phyloP scores from a whole-genome alignment of 495 filamentous ascomycete genomes.

The Friedmanniomyces endolithicus region DNA sequence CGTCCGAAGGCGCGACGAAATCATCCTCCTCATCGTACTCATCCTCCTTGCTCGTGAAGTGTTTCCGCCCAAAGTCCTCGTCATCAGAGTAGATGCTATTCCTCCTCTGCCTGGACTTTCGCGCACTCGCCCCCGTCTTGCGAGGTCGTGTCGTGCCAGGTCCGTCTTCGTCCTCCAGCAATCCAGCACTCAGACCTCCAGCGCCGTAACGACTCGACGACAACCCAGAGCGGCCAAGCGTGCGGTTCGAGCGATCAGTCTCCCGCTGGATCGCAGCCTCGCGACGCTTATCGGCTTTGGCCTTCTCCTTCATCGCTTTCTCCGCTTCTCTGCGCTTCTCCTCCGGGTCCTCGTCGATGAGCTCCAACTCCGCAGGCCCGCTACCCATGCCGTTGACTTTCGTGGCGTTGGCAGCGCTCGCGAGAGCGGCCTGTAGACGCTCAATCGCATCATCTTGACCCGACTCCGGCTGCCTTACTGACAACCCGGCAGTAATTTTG shows the following conservation, averaged over 20 bases:
- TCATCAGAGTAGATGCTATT: constrained; percentile 31
- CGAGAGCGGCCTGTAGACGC: constrained; percentile 56
- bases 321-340: constrained; percentile 65
- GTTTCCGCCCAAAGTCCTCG: constrained; percentile 46
- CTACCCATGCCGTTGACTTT: constrained; percentile 44
- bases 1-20: constrained; percentile 38
- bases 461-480: constrained; percentile 53
- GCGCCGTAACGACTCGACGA: constrained; percentile 37
- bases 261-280: constrained; percentile 43
- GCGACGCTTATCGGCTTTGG: constrained; percentile 16
- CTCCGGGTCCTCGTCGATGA: constrained; percentile 63
- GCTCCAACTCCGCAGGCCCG: constrained; percentile 35
- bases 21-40: constrained; percentile 56
- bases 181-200: constrained; percentile 59
- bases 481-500: constrained; percentile 67
- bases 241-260: constrained; percentile 43
- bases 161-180: constrained; percentile 58
- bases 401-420: constrained; percentile 43
- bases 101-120: constrained; percentile 17
- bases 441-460: constrained; percentile 68
- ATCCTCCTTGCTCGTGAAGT: constrained; percentile 54
- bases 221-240: constrained; percentile 31
- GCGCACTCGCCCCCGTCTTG: constrained; percentile 16
- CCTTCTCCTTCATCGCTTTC: constrained; percentile 25
- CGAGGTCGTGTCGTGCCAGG: constrained; percentile 34